These are phyloP conservation scores for Ophiostoma sp. DNA, from an alignment of 2,329 filamentous ascomycete genomes.

Conservation along the genomic window DNA sequence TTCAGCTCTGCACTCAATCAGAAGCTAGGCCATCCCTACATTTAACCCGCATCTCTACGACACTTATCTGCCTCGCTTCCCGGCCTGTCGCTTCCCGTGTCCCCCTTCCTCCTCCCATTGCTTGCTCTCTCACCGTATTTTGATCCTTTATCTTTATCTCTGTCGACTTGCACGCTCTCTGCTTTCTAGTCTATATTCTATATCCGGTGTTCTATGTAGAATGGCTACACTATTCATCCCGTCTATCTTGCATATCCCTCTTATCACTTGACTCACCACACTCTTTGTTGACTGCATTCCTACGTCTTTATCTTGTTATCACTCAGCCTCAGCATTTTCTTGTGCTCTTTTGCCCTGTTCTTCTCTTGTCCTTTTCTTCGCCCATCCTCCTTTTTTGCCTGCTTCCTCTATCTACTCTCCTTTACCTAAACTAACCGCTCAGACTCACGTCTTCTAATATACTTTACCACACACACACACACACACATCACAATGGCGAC, in stretches of 20 bases:
- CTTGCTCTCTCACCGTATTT: background rate
- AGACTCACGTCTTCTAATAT: background rate
- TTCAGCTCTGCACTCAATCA: background rate
- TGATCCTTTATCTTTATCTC: slow-evolving; percentile 12
- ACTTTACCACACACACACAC: slow-evolving; percentile 4
- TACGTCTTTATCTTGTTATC: background rate
- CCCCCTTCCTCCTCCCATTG: background rate
- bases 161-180: background rate
- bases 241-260: background rate
- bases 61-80: slow-evolving; percentile 1
- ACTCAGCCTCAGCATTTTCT: background rate
- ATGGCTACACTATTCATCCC: background rate
- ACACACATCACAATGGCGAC: slow-evolving; percentile 44
- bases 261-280: slow-evolving; percentile 3
- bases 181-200: background rate
- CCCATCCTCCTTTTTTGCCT: background rate
- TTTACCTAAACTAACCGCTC: background rate
- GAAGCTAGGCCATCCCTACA: slow-evolving; percentile 4
- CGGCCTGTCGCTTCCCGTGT: slow-evolving; percentile 9
- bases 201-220: background rate
- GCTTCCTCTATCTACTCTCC: background rate
- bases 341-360: background rate
- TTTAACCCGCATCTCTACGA: slow-evolving; percentile 1
- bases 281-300: slow-evolving; percentile 7
- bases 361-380: background rate